Percentiles rank a stretch among this genome's conserved stretches.
These are phyloP conservation scores for Plectosphaerella cucumerina DNA, from an alignment of 2,329 filamentous ascomycete genomes.

Conservation along the genomic window DNA sequence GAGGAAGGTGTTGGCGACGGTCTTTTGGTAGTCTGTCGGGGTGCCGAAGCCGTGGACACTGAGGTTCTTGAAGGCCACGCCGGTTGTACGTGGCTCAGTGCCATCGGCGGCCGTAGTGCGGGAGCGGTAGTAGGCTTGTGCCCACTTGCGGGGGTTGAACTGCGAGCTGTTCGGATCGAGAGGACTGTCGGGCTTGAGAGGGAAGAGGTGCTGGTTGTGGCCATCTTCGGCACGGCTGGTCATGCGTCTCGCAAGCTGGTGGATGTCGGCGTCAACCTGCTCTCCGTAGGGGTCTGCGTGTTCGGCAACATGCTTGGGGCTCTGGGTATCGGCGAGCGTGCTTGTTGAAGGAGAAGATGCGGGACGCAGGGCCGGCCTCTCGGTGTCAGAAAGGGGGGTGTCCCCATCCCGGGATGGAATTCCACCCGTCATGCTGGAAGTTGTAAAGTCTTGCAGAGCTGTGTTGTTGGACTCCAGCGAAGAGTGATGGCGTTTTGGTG, in stretches of 20 bases:
- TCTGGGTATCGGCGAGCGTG: background rate
- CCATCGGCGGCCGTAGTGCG: slow-evolving; percentile 13
- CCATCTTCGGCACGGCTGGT: background rate
- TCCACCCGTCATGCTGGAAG: no score
- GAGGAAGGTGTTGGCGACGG: slow-evolving; percentile 28
- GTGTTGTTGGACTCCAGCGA: no score
- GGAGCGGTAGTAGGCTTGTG: slow-evolving; percentile 17
- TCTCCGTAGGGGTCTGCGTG: background rate
- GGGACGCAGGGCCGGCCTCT: no score
- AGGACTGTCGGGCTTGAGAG: slow-evolving; percentile 12
- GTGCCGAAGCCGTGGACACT: slow-evolving; percentile 18
- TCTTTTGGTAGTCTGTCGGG: slow-evolving; percentile 12
- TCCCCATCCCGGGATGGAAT: no score
- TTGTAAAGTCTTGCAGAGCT: no score
- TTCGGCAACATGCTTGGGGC: background rate
- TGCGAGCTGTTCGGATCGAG: slow-evolving; percentile 18
- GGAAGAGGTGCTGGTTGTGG: background rate
- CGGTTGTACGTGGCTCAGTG: slow-evolving; percentile 16
- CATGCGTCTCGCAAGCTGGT: background rate
- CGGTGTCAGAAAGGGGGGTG: no score
- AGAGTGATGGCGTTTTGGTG: no score
- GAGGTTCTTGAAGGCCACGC: slow-evolving; percentile 19
- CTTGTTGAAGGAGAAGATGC: background rate
- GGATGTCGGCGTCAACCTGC: background rate
- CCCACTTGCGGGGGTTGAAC: slow-evolving; percentile 20